A percentile compares a stretch with the other conserved stretches of the same genome.
These are phyloP conservation scores for Astragalus glycyphyllos DNA, from an alignment of 306 rosid genomes.

Conservation along the genomic window DNA sequence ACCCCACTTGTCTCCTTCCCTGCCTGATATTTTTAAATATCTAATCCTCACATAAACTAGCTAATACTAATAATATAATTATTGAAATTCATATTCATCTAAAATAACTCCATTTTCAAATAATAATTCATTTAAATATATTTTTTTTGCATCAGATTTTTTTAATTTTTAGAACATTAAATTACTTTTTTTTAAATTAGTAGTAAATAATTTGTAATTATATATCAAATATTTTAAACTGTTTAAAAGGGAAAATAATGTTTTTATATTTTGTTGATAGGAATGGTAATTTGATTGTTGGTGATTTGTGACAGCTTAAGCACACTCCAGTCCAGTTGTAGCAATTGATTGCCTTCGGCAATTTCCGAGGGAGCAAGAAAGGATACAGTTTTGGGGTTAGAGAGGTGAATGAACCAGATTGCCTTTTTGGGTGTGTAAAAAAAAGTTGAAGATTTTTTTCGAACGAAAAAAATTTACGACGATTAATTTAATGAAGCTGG, in stretches of 20 bases:
- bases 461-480: background rate
- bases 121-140: too few species aligned
- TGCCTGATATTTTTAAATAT: background rate
- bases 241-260: background rate
- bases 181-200: too few species aligned
- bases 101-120: too few species aligned
- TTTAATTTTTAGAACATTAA: too few species aligned
- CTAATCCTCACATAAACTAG: too few species aligned
- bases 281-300: conserved; percentile 8
- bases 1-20: conserved; percentile 35
- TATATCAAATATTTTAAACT: too few species aligned
- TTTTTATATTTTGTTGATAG: background rate
- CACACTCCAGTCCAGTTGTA: background rate
- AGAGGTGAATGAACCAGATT: conserved; percentile 28
- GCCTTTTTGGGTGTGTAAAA: conserved; percentile 43
- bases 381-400: conserved; percentile 26
- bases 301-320: conserved; percentile 48
- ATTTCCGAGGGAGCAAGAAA: conserved; percentile 50
- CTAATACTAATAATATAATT: too few species aligned
- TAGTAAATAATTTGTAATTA: too few species aligned
- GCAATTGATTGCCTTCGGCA: conserved; percentile 47
- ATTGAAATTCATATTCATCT: too few species aligned
- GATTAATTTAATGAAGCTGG: conserved; percentile 32
- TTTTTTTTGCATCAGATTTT: too few species aligned
- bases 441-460: conserved; percentile 48